A percentile compares a stretch with the other conserved stretches of the same genome.
phyloP scores from a whole-genome alignment of 2,329 filamentous ascomycete genomes.

The Teratosphaeria epicoccoides region DNA sequence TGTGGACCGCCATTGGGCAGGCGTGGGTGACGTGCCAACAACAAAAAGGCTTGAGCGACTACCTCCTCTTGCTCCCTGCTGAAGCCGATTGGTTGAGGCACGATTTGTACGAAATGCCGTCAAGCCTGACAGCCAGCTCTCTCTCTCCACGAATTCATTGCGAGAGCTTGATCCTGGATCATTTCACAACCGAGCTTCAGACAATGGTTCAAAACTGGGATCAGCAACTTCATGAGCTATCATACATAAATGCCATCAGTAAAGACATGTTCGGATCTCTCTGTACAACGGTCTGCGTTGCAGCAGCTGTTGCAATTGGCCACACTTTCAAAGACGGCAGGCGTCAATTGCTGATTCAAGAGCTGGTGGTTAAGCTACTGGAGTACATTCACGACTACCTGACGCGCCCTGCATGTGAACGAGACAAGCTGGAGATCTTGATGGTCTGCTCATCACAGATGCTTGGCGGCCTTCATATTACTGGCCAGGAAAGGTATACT shows the following conservation, averaged over 20 bases:
- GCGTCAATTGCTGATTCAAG: slow-evolving; percentile 19
- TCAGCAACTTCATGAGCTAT: slow-evolving; percentile 3
- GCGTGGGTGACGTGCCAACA: slow-evolving; percentile 33
- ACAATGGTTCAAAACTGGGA: slow-evolving; percentile 9
- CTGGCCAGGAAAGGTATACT: not conserved
- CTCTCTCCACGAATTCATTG: slow-evolving; percentile 2
- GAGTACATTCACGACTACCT: slow-evolving; percentile 27
- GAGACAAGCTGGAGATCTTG: slow-evolving; percentile 18
- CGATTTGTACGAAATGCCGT: not conserved
- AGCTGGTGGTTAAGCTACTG: slow-evolving; percentile 17
- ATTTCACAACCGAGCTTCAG: slow-evolving; percentile 14
- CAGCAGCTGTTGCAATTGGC: slow-evolving; percentile 22
- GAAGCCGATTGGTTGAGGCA: slow-evolving; percentile 2
- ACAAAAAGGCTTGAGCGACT: slow-evolving; percentile 36
- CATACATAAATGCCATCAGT: slow-evolving; percentile 4
- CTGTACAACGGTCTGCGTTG: slow-evolving; percentile 11
- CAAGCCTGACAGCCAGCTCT: not conserved
- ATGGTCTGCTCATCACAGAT: slow-evolving; percentile 16
- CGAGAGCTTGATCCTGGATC: slow-evolving; percentile 14
- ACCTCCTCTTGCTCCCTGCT: slow-evolving; percentile 35
- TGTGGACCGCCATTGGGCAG: slow-evolving; percentile 33
- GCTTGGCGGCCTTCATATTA: slow-evolving; percentile 7
- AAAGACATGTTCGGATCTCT: slow-evolving; percentile 14
- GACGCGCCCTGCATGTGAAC: slow-evolving; percentile 28
- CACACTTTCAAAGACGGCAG: slow-evolving; percentile 17